Evolutionary conservation across 768 basidiomycete genomes (phyloP).

Genomic region (Galerina marginata): DNA sequence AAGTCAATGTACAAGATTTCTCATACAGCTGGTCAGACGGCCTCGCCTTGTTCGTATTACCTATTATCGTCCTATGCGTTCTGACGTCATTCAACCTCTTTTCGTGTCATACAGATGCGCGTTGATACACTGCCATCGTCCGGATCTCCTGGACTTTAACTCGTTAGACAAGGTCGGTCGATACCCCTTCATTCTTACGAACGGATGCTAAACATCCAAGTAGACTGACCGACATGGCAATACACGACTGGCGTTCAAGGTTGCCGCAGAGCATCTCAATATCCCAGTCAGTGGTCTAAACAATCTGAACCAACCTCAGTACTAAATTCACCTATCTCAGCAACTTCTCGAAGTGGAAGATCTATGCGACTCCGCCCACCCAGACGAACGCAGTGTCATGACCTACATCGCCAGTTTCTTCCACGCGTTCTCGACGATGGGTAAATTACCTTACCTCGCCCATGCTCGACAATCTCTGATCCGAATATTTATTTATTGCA

Average conservation of each 20-base stretch:
- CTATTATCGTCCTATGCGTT: neutral
- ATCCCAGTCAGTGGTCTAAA: constrained; percentile 73
- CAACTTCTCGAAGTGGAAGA: constrained; percentile 97
- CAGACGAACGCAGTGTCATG: constrained; percentile 97
- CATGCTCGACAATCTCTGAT: no score
- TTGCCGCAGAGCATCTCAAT: constrained; percentile 87
- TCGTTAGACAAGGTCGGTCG: constrained; percentile 76
- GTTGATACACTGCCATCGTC: constrained; percentile 95
- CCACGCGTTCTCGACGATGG: constrained; percentile 97
- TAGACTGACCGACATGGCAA: constrained; percentile 82
- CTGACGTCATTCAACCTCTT: constrained; percentile 11
- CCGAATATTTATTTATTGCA: no score
- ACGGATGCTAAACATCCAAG: neutral
- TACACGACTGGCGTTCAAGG: constrained; percentile 83
- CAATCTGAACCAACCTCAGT: neutral
- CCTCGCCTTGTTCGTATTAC: constrained; percentile 80
- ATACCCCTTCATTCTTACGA: neutral
- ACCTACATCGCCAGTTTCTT: constrained; percentile 98
- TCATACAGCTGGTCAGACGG: constrained; percentile 94
- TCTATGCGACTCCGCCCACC: constrained; percentile 83
- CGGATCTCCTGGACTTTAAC: constrained; percentile 92
- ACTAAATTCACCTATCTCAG: constrained; percentile 30
- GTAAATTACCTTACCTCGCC: constrained; percentile 46
- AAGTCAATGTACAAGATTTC: constrained; percentile 95
- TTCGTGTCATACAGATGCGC: constrained; percentile 73